Base-by-base conservation (phyloP, 768 basidiomycete species). In the Boletus subparvulus region DNA sequence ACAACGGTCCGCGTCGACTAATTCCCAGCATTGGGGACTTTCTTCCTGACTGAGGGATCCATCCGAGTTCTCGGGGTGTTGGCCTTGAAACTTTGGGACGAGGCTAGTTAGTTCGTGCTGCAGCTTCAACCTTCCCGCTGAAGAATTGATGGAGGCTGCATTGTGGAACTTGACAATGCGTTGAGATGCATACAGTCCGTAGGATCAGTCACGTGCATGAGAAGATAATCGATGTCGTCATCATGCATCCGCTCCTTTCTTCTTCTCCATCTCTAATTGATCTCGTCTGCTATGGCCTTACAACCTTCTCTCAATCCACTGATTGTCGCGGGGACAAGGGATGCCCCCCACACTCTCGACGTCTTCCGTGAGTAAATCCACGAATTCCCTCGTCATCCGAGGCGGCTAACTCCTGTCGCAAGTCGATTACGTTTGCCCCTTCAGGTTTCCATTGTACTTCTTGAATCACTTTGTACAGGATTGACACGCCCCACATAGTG, bases 391-490 rank as follows among this genome's bases (percentile, higher is more conserved):
- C 19, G 43, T 37, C 17, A 11, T 11, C 11, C 35, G 1, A 42
- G 21, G 50, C 28, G 16, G 19, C 47, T 55, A 54, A 14, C 17
- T 40, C 11, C 14, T 40, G 16, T 54, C 36, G 7, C 1, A 60
- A 92, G 90, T 92, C 74, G 92, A 93, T 72, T 92, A 90, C 70
- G 89, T 92, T 63, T 94, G 92, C 63, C 91, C 91, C 1, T 93
- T 77, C 79, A 90, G 87, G 87, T 86, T 39, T 26, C 17, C 10
- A 12, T 35, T 21, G 1, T 36, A 12, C 11, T 32, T 54, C 17
- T 45, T 5, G 0, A 24, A 8, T 21, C 10, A 3, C 4, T 4
- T 4, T 17, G 11, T 37, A 36, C 4, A 36, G 2, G 2, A 40
- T 48, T 60, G 39, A 69, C 19, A 17, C 6, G 16, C 14, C 30